These are phyloP conservation scores for Lithospermum erythrorhizon DNA, from an alignment of 257 asterid species.

Conservation along the genomic window DNA sequence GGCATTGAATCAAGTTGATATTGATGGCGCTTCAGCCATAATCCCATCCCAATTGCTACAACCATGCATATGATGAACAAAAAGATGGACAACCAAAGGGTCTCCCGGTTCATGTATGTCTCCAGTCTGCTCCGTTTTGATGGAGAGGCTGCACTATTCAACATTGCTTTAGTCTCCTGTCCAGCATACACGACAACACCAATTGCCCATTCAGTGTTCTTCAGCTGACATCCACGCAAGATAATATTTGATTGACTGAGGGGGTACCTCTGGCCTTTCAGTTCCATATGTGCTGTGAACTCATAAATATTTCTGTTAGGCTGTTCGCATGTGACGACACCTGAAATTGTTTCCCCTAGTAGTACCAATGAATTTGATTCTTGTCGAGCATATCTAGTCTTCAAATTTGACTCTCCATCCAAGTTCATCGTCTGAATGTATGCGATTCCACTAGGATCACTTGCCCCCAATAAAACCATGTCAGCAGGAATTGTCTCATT, in stretches of 20 bases:
- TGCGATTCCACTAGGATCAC: constrained; percentile 93
- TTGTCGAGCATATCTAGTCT: constrained; percentile 98
- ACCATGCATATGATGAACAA: constrained; percentile 79
- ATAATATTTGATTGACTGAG: constrained; percentile 88
- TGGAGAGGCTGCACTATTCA: constrained; percentile 85
- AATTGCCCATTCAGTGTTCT: constrained; percentile 90
- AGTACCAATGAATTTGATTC: constrained; percentile 64
- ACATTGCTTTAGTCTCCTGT: constrained; percentile 94
- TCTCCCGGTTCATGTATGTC: constrained; percentile 91
- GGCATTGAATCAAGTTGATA: constrained; percentile 72
- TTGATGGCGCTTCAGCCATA: constrained; percentile 69
- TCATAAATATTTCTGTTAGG: constrained; percentile 95
- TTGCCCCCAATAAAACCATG: constrained; percentile 80
- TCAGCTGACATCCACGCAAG: constrained; percentile 96
- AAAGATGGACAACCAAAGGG: constrained; percentile 83
- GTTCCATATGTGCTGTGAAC: constrained; percentile 89
- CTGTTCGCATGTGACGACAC: constrained; percentile 84
- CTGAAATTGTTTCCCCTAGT: constrained; percentile 52
- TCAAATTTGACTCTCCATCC: constrained; percentile 98
- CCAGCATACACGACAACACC: constrained; percentile 99
- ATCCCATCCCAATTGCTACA: constrained; percentile 78
- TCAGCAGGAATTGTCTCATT: constrained; percentile 98
- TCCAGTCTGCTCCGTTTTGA: constrained; percentile 94
- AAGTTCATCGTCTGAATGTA: constrained; percentile 96
- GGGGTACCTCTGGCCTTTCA: constrained; percentile 55